Percentiles rank a stretch among this genome's conserved stretches.
Conservation (phyloP, 148 eudicot genomes). For the Camellia lanceoleosa region DNA sequence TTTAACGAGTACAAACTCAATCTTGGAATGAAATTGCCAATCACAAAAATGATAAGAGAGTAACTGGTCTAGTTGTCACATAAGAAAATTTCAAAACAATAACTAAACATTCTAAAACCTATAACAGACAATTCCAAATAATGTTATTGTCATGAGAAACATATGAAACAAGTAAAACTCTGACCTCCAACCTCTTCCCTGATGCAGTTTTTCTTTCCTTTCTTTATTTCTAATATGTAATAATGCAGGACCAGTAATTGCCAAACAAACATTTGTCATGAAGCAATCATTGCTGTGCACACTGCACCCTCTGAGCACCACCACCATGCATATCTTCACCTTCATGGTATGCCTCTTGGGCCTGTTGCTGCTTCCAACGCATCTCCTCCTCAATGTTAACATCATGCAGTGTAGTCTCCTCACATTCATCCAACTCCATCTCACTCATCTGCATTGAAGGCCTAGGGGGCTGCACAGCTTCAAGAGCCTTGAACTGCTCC, state of each 20-base stretch:
- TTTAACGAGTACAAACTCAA: no score
- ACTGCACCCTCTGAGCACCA: constrained; percentile 52
- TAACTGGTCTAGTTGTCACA: neutral
- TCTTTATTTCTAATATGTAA: no score
- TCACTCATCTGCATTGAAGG: constrained; percentile 31
- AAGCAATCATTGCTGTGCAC: constrained; percentile 42
- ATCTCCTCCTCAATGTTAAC: constrained; percentile 54
- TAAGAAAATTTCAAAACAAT: neutral
- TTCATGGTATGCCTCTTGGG: constrained; percentile 52
- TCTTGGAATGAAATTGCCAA: no score
- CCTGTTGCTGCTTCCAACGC: constrained; percentile 44
- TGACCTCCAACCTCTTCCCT: neutral
- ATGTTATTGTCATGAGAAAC: constrained; percentile 9
- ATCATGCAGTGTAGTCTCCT: constrained; percentile 53
- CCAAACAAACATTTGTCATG: no score
- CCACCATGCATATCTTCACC: constrained; percentile 44
- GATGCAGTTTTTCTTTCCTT: neutral
- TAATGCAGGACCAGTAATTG: no score
- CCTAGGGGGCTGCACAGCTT: constrained; percentile 41
- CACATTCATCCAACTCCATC: constrained; percentile 52
- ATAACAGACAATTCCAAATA: constrained; percentile 1
- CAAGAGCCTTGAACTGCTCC: constrained; percentile 49
- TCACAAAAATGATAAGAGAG: no score
- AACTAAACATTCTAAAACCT: neutral
- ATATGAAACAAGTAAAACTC: neutral